Conservation (phyloP, 352 stramenopile genomes). For the Phytophthora pistaciae region DNA sequence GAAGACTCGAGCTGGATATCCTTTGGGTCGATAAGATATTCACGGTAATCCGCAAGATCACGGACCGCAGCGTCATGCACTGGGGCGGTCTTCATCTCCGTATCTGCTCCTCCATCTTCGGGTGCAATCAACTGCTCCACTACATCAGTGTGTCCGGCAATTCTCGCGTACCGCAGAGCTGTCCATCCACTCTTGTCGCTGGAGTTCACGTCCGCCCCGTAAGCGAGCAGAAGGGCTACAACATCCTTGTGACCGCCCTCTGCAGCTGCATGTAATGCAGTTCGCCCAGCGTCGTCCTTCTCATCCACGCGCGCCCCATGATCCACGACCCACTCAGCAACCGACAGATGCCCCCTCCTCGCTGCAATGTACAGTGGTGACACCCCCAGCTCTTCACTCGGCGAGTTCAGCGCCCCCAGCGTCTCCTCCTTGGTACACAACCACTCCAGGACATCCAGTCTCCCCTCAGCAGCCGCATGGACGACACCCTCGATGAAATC, state of each 20-base stretch:
- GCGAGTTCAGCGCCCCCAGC: not conserved
- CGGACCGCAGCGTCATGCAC: not conserved
- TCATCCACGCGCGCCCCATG: not conserved
- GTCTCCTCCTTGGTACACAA: not conserved
- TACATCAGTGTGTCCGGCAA: not conserved
- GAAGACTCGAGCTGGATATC: conserved; percentile 8
- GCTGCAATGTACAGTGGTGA: not conserved
- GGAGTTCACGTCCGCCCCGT: not conserved
- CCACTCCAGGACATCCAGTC: conserved; percentile 1
- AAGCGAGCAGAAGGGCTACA: conserved; percentile 5
- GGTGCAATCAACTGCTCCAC: conserved; percentile 4
- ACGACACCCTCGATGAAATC: not conserved
- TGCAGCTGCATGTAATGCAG: conserved; percentile 13
- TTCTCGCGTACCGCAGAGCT: conserved; percentile 9
- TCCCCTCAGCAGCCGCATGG: not conserved
- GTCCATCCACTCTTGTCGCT: conserved; percentile 22
- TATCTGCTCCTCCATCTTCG: not conserved
- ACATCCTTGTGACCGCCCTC: not conserved
- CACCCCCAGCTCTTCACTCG: not conserved
- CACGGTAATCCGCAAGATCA: not conserved
- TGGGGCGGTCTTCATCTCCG: not conserved
- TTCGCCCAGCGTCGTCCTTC: not conserved
- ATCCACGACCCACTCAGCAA: not conserved
- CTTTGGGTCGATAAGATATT: conserved; percentile 11
- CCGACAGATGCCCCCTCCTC: not conserved